Evolutionary conservation across 768 basidiomycete species (phyloP).

Genomic region (Naganishia vaughanmartiniae): DNA sequence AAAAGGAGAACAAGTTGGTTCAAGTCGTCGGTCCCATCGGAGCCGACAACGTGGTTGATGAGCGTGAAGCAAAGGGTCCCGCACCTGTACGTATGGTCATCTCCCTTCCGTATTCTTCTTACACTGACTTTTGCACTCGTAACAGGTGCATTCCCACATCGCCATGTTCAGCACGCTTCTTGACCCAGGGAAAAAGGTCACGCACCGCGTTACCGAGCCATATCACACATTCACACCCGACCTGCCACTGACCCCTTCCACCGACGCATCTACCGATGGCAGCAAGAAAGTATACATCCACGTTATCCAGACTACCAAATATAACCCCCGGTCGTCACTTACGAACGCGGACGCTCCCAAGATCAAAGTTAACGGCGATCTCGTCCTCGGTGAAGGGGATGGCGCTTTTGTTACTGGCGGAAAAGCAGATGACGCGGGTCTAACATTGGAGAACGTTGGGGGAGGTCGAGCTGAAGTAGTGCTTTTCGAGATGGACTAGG

Average conservation of each 20-base stretch:
- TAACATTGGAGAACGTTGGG: constrained; percentile 61
- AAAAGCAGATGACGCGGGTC: constrained; percentile 53
- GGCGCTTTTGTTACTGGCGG: constrained; percentile 69
- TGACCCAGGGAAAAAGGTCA: constrained; percentile 59
- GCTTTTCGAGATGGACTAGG: constrained; percentile 68
- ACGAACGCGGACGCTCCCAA: constrained; percentile 57
- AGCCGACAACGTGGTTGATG: constrained; percentile 60
- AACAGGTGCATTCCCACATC: constrained; percentile 47
- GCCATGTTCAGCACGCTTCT: constrained; percentile 71
- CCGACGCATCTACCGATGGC: constrained; percentile 27
- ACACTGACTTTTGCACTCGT: constrained; percentile 5
- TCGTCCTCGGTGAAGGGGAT: constrained; percentile 76
- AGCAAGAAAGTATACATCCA: constrained; percentile 75
- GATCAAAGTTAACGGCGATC: constrained; percentile 57
- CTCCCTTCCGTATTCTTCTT: neutral
- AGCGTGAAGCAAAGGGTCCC: constrained; percentile 71
- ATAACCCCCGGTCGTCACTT: constrained; percentile 60
- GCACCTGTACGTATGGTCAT: constrained; percentile 63
- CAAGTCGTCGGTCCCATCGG: constrained; percentile 73
- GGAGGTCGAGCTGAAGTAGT: constrained; percentile 68
- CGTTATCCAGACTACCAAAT: constrained; percentile 79
- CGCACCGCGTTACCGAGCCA: constrained; percentile 56
- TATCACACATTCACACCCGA: constrained; percentile 21
- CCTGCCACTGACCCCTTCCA: constrained; percentile 20
- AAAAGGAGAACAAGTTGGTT: constrained; percentile 72